A percentile compares a stretch with the other conserved stretches of the same genome.
These are phyloP conservation scores for Jamesozyma lodderae DNA, from an alignment of 805 yeast genomes.

Conservation along the genomic window DNA sequence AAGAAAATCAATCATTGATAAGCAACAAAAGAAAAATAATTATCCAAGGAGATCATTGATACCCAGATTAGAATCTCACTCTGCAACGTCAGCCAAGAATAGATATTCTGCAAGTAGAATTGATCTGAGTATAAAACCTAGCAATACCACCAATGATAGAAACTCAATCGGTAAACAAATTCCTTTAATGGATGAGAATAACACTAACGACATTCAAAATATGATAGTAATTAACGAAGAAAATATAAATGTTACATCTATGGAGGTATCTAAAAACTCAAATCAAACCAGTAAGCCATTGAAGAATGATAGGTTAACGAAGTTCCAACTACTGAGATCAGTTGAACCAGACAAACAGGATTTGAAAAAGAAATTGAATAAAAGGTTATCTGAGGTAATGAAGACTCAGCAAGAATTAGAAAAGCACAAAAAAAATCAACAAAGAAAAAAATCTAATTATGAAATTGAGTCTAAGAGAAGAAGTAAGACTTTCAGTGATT, in stretches of 20 bases:
- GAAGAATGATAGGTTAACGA: slow-evolving; percentile 22
- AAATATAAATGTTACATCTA: background rate
- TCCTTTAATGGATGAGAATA: too few species aligned
- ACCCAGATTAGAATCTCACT: slow-evolving; percentile 4
- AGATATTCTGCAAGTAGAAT: too few species aligned
- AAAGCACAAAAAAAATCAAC: slow-evolving; percentile 20
- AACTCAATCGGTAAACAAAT: too few species aligned
- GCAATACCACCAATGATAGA: too few species aligned
- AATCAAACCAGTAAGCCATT: background rate
- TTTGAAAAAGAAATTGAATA: slow-evolving; percentile 23
- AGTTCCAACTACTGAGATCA: slow-evolving; percentile 23
- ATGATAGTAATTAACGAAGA: background rate
- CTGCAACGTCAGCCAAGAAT: too few species aligned
- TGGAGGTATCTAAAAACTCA: background rate
- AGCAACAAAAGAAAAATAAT: background rate
- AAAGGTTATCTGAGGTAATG: slow-evolving; percentile 26
- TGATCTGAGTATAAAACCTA: too few species aligned
- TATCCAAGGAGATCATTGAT: slow-evolving; percentile 7
- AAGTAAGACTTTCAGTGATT: slow-evolving; percentile 7
- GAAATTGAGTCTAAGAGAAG: slow-evolving; percentile 21
- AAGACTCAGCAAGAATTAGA: slow-evolving; percentile 27
- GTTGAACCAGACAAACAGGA: slow-evolving; percentile 20
- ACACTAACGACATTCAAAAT: too few species aligned
- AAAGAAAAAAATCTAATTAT: slow-evolving; percentile 21
- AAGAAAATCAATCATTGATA: background rate